phyloP scores from a whole-genome alignment of 345 rosid species.

The Moringa oleifera region DNA sequence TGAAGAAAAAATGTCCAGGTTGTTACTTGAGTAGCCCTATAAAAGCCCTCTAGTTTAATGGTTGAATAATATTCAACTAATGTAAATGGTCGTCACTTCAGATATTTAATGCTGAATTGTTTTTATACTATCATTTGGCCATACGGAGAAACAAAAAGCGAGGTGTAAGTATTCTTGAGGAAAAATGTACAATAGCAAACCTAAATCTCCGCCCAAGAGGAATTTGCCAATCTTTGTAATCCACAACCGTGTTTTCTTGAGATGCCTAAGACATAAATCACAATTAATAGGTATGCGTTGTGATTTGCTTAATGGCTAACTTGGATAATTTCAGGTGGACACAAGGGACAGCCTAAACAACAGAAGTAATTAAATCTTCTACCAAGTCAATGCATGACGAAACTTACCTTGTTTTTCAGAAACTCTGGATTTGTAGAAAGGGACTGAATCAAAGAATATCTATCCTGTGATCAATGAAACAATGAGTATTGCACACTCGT shows the following conservation, averaged over 20 bases:
- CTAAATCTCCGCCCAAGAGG: slow-evolving; percentile 96
- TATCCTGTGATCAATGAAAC: slow-evolving; percentile 52
- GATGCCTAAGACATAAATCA: slow-evolving; percentile 47
- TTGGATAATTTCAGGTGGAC: too few relatives aligned
- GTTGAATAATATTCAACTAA: background rate
- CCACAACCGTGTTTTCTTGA: slow-evolving; percentile 75
- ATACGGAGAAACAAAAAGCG: too few relatives aligned
- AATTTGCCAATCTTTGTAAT: slow-evolving; percentile 95
- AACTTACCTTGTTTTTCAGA: slow-evolving; percentile 75
- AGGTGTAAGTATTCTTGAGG: slow-evolving; percentile 3
- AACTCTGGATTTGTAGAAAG: slow-evolving; percentile 88
- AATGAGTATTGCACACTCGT: background rate
- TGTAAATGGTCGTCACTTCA: background rate
- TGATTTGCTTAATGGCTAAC: too few relatives aligned
- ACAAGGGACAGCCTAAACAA: too few relatives aligned
- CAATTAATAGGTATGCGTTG: background rate
- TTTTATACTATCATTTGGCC: too few relatives aligned
- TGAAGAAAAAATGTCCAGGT: too few relatives aligned
- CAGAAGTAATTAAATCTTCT: too few relatives aligned
- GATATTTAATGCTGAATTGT: background rate
- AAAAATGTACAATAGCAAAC: slow-evolving; percentile 29
- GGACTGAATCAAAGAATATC: slow-evolving; percentile 62
- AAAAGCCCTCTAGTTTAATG: background rate
- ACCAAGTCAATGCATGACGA: background rate
- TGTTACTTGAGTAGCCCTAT: too few relatives aligned